Base-by-base conservation (phyloP, 148 eudicot species). In the Arctostaphylos glauca region DNA sequence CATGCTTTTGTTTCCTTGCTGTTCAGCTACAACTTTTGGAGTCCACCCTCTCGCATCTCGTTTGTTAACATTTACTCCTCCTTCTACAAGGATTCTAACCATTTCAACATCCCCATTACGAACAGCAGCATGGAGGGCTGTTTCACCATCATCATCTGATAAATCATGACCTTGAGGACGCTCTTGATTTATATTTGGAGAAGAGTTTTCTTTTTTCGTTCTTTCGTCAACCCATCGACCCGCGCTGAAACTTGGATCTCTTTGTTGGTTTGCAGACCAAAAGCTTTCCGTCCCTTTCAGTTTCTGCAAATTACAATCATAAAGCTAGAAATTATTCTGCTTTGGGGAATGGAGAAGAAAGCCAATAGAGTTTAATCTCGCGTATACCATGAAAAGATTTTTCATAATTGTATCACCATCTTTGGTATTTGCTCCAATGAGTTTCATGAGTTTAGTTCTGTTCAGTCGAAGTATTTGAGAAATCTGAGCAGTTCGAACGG, bases 401-500 rank as follows among this genome's bases (percentile, higher is more conserved):
- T 84, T 89, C 93, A 90, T 93, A 15, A 95, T 84, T 21, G 86
- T 90, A 25, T 84, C 80, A 6, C 90, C 88, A 52, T 96, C 94
- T 71, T 88, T 94, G 68, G 83, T 80, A 68, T 90, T 90, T 76
- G 85, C 88, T 73, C 87, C 89, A 82, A 96, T 86, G 79, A 88
- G 81, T 62, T 87, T 90, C 75, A 85, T 83, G 55, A 94, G 78
- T 18, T 90, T 54, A 58, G 82, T 81, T 79, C 83, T 91, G 81
- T 80, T 89, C 44, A 94, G 85, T 84, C 97, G 55, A 80, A 94
- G 53, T 54, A 94, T 87, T 75, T 94, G 98, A 85, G 90, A 93
- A 44, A 96, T 83, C 85, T 90, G 93, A 38, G 89, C 87, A 15
- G 98, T 96, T 44, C 97, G 91, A 60, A 89, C 94, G 31, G 92